Base-by-base conservation (phyloP, 2,329 filamentous ascomycete species). In the Diplodia scrobiculata region DNA sequence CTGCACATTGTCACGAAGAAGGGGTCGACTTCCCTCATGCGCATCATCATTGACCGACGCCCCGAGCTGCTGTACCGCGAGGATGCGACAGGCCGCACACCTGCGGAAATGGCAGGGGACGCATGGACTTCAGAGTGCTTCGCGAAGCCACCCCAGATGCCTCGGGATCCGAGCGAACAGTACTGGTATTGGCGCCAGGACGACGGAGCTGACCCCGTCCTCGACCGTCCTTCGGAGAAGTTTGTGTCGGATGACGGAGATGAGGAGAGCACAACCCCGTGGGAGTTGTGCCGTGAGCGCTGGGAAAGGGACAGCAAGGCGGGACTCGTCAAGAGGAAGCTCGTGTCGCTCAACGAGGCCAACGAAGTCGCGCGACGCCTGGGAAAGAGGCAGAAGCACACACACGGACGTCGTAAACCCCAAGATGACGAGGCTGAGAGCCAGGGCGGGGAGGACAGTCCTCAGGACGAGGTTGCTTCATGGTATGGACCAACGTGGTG, bases 61-160 rank as follows among this genome's bases (percentile, higher is more conserved):
- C 85, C 88, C 0, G 80, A 82, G 29, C 80, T 92, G 1, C 78
- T 92, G 0, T 83, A 85, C 70, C 84, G 87, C 25, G 91, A 95
- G 74, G 93, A 93, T 70, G 86, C 90, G 0, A 90, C 90, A 0
- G 91, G 91, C 1, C 83, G 85, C 17, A 95, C 91, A 0, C 89
- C 91, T 0, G 81, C 84, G 32, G 91, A 95, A 71, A 77, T 91
- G 58, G 86, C 88, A 0, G 79, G 85, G 60, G 87, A 90, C 63
- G 75, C 76, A 1, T 82, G 83, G 67, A 77, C 84, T 2, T 75
- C 78, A 7, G 71, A 72, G 3, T 67, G 72, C 6, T 79, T 72
- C 36, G 71, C 38, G 5, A 66, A 69, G 19, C 68, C 69, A 36
- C 73, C 72, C 21, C 5, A 14, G 2, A 53, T 65, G 5, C 63